Percentiles rank a stretch among this genome's conserved stretches.
These are phyloP conservation scores for Pichia sp. DNA, from an alignment of 1,139 yeast genomes.

Conservation along the genomic window DNA sequence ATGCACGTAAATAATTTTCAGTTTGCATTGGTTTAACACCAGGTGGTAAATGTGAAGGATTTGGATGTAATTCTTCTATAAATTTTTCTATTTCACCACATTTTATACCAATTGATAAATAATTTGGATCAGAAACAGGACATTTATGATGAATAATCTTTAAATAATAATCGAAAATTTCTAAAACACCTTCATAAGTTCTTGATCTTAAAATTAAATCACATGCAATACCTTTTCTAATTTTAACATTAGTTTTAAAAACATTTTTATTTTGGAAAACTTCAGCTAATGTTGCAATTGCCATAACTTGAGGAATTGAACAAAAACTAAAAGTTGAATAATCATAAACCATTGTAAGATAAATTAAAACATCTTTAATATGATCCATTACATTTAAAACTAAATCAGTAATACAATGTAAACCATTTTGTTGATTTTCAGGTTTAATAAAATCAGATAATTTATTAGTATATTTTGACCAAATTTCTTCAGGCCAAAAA, in stretches of 20 bases:
- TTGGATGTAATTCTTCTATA: conserved; percentile 69
- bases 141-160: conserved; percentile 74
- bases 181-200: conserved; percentile 69
- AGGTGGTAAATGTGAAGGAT: conserved; percentile 36
- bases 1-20: conserved; percentile 33
- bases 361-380: conserved; percentile 69
- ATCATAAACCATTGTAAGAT: conserved; percentile 71
- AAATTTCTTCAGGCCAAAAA: conserved; percentile 93
- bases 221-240: conserved; percentile 89
- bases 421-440: conserved; percentile 47
- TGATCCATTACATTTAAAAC: conserved; percentile 76
- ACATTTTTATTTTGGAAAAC: conserved; percentile 78
- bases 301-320: conserved; percentile 98
- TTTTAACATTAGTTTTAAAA: conserved; percentile 68
- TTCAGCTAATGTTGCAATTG: conserved; percentile 84
- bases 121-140: conserved; percentile 79
- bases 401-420: conserved; percentile 74
- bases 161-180: conserved; percentile 66
- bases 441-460: conserved; percentile 52
- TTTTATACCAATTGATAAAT: conserved; percentile 71
- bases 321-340: conserved; percentile 85
- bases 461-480: conserved; percentile 72
- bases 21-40: conserved; percentile 39
- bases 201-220: conserved; percentile 66
- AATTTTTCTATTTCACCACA: conserved; percentile 86